phyloP scores from a whole-genome alignment of 306 rosid genomes.

The Fagus crenata region DNA sequence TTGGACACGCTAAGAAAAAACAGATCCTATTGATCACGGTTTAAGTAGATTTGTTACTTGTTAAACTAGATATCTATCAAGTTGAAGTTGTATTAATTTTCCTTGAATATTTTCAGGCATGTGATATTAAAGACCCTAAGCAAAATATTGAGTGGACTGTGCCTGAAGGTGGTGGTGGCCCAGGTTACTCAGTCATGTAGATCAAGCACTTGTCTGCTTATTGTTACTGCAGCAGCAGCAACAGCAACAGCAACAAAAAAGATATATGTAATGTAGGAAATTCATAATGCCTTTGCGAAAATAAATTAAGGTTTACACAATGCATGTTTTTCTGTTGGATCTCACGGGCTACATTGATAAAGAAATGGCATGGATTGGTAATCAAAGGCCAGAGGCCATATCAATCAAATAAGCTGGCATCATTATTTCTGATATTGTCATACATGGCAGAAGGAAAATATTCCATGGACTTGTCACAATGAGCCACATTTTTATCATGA shows the following conservation, averaged over 20 bases:
- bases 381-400: background rate
- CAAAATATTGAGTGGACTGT: conserved; percentile 88
- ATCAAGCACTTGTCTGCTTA: background rate
- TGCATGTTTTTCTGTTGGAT: background rate
- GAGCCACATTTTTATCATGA: too few relatives aligned
- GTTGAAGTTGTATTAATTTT: background rate
- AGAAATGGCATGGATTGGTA: background rate
- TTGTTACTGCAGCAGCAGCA: background rate
- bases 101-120: conserved; percentile 51
- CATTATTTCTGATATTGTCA: background rate
- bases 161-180: conserved; percentile 98
- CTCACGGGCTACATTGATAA: background rate
- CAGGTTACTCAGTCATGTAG: conserved; percentile 71
- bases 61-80: background rate
- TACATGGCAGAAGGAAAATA: background rate
- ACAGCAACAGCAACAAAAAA: background rate
- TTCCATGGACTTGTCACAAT: background rate
- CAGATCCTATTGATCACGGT: background rate
- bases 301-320: background rate
- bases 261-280: background rate
- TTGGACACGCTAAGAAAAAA: background rate
- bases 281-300: background rate
- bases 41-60: background rate
- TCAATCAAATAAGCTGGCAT: background rate
- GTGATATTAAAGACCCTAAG: conserved; percentile 88